A percentile compares a stretch with the other conserved stretches of the same genome.
Evolutionary conservation across 306 rosid genomes (phyloP).

Genomic region (Rubus idaeus): DNA sequence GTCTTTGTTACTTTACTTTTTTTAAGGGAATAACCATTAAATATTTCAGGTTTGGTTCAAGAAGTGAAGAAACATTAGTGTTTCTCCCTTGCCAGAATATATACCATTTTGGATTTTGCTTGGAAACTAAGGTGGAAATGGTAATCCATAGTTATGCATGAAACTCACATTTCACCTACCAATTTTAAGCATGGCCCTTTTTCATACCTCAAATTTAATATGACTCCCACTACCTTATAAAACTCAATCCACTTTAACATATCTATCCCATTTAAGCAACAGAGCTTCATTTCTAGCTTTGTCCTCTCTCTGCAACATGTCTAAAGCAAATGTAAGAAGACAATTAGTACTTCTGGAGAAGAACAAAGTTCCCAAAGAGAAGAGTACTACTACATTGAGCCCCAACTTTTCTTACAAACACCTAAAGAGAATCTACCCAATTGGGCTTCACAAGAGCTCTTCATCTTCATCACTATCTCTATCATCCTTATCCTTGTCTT

Average conservation of each 20-base stretch:
- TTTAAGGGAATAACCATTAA: neutral
- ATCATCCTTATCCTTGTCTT: conserved; percentile 70
- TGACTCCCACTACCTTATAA: conserved; percentile 21
- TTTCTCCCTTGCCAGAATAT: neutral
- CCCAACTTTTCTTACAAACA: conserved; percentile 50
- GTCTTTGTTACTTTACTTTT: neutral
- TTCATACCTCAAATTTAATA: neutral
- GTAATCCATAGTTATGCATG: conserved; percentile 55
- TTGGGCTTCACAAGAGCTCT: conserved; percentile 80
- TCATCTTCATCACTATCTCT: conserved; percentile 70
- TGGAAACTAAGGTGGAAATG: conserved; percentile 55
- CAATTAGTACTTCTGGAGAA: conserved; percentile 44
- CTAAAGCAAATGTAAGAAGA: conserved; percentile 58
- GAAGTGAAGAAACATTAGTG: neutral
- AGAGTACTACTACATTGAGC: conserved; percentile 26
- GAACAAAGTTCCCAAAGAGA: conserved; percentile 51
- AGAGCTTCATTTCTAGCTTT: neutral
- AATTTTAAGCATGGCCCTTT: conserved; percentile 21
- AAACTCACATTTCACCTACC: conserved; percentile 82
- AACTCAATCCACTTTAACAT: conserved; percentile 15
- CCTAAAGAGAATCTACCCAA: conserved; percentile 86
- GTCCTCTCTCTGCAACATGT: conserved; percentile 37
- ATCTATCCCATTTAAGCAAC: conserved; percentile 6
- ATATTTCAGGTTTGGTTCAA: neutral
- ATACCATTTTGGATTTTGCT: conserved; percentile 48